Evolutionary conservation across 106 monocot species (phyloP).

Genomic region (Dioscorea zingiberensis): DNA sequence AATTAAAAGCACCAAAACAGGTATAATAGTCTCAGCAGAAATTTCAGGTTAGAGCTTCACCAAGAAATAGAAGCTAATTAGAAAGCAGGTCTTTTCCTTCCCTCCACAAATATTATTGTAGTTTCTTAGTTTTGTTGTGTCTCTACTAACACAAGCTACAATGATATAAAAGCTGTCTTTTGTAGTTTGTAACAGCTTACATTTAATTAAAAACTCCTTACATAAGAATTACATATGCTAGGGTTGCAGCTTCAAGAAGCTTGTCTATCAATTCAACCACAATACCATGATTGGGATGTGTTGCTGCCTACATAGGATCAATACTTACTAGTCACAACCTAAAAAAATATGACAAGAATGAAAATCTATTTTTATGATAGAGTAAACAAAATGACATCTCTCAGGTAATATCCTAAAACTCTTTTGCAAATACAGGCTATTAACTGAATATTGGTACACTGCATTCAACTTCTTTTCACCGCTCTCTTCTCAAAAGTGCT

Average conservation of each 20-base stretch:
- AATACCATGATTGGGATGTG: background rate
- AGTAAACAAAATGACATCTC: background rate
- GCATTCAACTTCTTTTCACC: conserved; percentile 86
- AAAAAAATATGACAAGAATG: background rate
- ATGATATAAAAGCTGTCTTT: too few relatives aligned
- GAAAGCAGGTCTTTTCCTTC: background rate
- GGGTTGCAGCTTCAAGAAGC: too few relatives aligned
- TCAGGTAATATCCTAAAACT: background rate
- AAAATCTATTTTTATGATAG: background rate
- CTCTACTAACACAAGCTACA: too few relatives aligned
- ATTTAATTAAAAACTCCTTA: too few relatives aligned
- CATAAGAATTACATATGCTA: too few relatives aligned
- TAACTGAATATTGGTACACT: background rate
- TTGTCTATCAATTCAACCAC: too few relatives aligned
- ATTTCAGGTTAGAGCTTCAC: background rate
- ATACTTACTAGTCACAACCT: background rate
- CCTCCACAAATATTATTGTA: too few relatives aligned
- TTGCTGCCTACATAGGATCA: background rate
- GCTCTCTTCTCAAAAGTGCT: conserved; percentile 88
- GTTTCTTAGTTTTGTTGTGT: too few relatives aligned
- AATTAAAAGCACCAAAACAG: background rate
- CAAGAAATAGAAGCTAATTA: background rate
- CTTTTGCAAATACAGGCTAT: background rate
- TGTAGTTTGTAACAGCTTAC: too few relatives aligned
- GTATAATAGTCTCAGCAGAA: background rate